These are phyloP conservation scores for Neurospora hispaniola DNA, from an alignment of 495 filamentous ascomycete species.

Conservation along the genomic window DNA sequence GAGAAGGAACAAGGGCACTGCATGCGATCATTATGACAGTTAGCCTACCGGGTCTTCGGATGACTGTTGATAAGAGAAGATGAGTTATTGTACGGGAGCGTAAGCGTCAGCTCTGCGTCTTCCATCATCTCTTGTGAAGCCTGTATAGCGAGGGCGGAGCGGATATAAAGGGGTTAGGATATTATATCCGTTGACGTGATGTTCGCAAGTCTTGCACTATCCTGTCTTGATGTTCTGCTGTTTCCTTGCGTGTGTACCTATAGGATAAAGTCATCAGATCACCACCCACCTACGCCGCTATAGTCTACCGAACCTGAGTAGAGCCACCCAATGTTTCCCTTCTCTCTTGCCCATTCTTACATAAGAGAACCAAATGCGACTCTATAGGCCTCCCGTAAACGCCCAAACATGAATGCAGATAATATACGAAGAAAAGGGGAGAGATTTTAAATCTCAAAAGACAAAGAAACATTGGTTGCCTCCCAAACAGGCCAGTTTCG, in stretches of 20 bases:
- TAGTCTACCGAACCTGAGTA: not conserved
- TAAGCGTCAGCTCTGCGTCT: not conserved
- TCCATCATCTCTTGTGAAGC: not conserved
- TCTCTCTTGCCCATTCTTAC: not conserved
- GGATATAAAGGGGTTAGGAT: not conserved
- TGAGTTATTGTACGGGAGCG: not conserved
- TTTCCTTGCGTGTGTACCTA: not conserved
- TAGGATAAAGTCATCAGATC: not conserved
- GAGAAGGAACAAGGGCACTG: not conserved
- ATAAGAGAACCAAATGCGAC: not conserved
- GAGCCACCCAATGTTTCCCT: not conserved
- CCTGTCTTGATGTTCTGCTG: not conserved
- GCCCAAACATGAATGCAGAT: not conserved
- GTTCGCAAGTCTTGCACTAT: not conserved
- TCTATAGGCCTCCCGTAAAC: not conserved
- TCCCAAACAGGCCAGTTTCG: not conserved
- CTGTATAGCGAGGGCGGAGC: not conserved
- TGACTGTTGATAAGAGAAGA: not conserved
- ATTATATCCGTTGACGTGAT: not conserved
- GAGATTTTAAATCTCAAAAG: not conserved
- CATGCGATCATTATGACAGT: not conserved
- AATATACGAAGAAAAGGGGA: not conserved
- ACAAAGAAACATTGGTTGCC: not conserved
- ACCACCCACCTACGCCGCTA: not conserved
- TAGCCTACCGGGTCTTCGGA: not conserved